A percentile compares a stretch with the other conserved stretches of the same genome.
Evolutionary conservation across 2,329 filamentous ascomycete species (phyloP).

Genomic region (Colletotrichum karsti): DNA sequence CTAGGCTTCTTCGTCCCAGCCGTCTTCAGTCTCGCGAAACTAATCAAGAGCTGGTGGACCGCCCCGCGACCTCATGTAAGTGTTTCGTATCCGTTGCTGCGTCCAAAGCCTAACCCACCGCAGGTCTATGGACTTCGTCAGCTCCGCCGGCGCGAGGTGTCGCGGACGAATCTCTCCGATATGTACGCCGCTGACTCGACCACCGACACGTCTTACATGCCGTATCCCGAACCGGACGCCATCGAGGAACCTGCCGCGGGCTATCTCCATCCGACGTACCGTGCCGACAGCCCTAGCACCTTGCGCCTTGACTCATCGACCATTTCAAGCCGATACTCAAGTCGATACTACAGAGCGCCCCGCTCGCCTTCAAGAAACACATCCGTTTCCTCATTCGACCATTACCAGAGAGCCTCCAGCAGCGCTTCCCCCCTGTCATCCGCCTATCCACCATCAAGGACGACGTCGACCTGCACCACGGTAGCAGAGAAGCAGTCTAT

Average conservation of each 20-base stretch:
- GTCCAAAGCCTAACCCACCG: not conserved
- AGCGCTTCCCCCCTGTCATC: not conserved
- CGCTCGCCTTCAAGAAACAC: conserved; percentile 11
- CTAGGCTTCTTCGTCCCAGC: conserved; percentile 77
- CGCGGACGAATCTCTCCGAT: conserved; percentile 18
- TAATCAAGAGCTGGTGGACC: conserved; percentile 2
- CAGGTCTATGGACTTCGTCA: conserved; percentile 35
- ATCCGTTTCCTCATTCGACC: conserved; percentile 10
- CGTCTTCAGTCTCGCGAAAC: conserved; percentile 35
- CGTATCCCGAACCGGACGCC: not conserved
- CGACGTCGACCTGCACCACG: not conserved
- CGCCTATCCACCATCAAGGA: not conserved
- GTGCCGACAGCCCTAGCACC: conserved; percentile 15
- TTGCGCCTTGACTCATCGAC: not conserved
- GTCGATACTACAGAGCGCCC: conserved; percentile 21
- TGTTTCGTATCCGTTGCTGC: not conserved
- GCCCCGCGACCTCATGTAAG: conserved; percentile 28
- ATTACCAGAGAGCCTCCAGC: not conserved
- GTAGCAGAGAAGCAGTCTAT: conserved; percentile 1
- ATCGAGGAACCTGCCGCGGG: not conserved
- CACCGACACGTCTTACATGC: not conserved
- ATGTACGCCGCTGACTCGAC: not conserved
- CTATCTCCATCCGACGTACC: conserved; percentile 11
- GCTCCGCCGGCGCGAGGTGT: conserved; percentile 33
- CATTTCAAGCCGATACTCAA: conserved; percentile 21